Conservation (phyloP, 495 filamentous ascomycete genomes). For the Tuber brumale region DNA sequence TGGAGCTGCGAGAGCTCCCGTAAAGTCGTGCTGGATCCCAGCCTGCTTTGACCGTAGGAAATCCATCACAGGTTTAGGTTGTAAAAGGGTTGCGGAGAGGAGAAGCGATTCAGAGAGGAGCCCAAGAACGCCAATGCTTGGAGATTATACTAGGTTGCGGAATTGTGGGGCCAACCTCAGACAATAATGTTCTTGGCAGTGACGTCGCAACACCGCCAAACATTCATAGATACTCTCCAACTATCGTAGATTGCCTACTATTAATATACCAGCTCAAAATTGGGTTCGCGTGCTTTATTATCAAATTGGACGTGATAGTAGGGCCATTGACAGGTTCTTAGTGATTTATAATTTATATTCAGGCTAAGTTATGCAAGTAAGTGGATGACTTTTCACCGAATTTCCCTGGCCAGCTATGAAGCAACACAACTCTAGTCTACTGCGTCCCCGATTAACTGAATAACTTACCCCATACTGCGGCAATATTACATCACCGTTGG, state of each 20-base stretch:
- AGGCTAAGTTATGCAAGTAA: background rate
- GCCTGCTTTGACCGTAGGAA: slow-evolving; percentile 89
- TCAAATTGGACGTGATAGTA: background rate
- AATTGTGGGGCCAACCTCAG: slow-evolving; percentile 13
- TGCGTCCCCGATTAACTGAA: background rate
- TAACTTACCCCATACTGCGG: background rate
- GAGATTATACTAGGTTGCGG: background rate
- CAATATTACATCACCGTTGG: background rate
- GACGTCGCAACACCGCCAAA: slow-evolving; percentile 17
- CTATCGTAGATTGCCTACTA: background rate
- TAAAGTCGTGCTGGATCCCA: slow-evolving; percentile 72
- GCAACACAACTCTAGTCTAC: background rate
- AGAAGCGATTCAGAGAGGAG: background rate
- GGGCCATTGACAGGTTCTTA: background rate
- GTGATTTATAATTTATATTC: background rate
- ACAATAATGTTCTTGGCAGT: slow-evolving; percentile 21
- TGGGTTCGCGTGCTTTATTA: background rate
- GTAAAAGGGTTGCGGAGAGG: slow-evolving; percentile 1
- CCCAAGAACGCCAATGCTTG: background rate
- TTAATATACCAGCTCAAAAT: background rate
- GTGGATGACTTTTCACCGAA: background rate
- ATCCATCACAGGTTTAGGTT: slow-evolving; percentile 29
- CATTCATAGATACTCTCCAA: background rate
- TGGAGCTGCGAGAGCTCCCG: slow-evolving; percentile 60
- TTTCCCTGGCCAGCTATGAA: background rate